Conservation (phyloP, 2,329 filamentous ascomycete species). For the Malbranchea cinnamomea region DNA sequence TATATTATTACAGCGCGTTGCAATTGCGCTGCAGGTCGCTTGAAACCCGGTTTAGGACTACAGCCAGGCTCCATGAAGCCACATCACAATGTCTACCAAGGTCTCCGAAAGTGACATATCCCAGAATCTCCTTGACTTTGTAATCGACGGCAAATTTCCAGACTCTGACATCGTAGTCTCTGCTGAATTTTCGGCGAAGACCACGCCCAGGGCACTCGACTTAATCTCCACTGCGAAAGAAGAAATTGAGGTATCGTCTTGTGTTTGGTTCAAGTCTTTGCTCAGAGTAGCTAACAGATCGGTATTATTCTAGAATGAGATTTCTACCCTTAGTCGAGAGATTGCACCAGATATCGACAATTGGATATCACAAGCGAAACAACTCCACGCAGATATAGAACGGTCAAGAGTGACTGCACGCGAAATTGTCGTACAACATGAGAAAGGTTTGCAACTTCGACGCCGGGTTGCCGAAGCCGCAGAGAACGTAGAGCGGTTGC, state of each 20-base stretch:
- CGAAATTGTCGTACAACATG: slow-evolving; percentile 65
- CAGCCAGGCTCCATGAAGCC: too few species aligned
- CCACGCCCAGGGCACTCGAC: slow-evolving; percentile 35
- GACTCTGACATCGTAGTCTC: slow-evolving; percentile 41
- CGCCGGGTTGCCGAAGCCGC: slow-evolving; percentile 47
- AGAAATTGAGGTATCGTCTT: slow-evolving; percentile 37
- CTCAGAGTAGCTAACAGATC: not conserved
- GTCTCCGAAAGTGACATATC: slow-evolving; percentile 32
- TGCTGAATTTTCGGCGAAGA: slow-evolving; percentile 34
- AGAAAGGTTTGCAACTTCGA: slow-evolving; percentile 49
- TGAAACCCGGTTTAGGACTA: too few species aligned
- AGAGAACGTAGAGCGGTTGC: slow-evolving; percentile 39
- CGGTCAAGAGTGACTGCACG: slow-evolving; percentile 63
- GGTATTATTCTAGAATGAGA: slow-evolving; percentile 41
- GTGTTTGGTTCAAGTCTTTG: not conserved
- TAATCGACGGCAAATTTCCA: slow-evolving; percentile 41
- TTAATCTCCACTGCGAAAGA: slow-evolving; percentile 37
- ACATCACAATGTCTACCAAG: slow-evolving; percentile 23
- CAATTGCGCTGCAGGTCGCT: too few species aligned
- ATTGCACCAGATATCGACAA: slow-evolving; percentile 65
- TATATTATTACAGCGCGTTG: too few species aligned
- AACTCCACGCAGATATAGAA: slow-evolving; percentile 72
- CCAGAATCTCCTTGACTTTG: slow-evolving; percentile 49
- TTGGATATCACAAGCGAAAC: slow-evolving; percentile 75
- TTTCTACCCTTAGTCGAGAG: slow-evolving; percentile 61